Conservation (phyloP, 768 basidiomycete species). For the Boletus speciosus region DNA sequence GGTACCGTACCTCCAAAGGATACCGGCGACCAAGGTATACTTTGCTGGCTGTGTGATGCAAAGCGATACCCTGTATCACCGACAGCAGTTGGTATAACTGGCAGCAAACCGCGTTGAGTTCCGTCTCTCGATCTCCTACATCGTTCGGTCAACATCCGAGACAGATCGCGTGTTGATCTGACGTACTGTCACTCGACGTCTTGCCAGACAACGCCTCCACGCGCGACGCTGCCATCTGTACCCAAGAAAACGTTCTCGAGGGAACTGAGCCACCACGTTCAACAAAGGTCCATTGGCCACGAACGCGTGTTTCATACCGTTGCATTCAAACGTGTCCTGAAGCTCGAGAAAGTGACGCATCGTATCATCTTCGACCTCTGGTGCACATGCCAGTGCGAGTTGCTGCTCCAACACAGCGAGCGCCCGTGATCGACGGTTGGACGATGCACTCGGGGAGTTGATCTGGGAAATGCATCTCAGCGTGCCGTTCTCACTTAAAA, state of each 20-base stretch:
- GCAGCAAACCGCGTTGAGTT: constrained; percentile 44
- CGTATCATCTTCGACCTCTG: constrained; percentile 40
- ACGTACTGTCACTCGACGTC: constrained; percentile 42
- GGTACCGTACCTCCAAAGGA: constrained; percentile 55
- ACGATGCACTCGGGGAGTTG: constrained; percentile 56
- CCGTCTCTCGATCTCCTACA: constrained; percentile 43
- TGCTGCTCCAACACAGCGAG: constrained; percentile 54
- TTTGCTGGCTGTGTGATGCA: constrained; percentile 70
- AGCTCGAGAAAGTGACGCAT: constrained; percentile 57
- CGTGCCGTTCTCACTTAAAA: background rate
- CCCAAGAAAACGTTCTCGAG: constrained; percentile 61
- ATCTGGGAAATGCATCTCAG: constrained; percentile 44
- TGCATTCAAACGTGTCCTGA: constrained; percentile 81
- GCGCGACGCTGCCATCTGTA: constrained; percentile 45
- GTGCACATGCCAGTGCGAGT: constrained; percentile 48
- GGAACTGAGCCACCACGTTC: constrained; percentile 49
- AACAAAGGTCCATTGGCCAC: background rate
- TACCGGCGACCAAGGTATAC: constrained; percentile 62
- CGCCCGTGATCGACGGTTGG: constrained; percentile 49
- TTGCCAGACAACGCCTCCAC: constrained; percentile 51
- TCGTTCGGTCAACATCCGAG: background rate
- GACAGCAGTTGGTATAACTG: constrained; percentile 60
- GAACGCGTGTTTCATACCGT: constrained; percentile 47
- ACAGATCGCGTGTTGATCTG: background rate
- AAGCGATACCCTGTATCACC: constrained; percentile 71